phyloP scores from a whole-genome alignment of 2,329 filamentous ascomycete genomes.

The Talaromyces islandicus region DNA sequence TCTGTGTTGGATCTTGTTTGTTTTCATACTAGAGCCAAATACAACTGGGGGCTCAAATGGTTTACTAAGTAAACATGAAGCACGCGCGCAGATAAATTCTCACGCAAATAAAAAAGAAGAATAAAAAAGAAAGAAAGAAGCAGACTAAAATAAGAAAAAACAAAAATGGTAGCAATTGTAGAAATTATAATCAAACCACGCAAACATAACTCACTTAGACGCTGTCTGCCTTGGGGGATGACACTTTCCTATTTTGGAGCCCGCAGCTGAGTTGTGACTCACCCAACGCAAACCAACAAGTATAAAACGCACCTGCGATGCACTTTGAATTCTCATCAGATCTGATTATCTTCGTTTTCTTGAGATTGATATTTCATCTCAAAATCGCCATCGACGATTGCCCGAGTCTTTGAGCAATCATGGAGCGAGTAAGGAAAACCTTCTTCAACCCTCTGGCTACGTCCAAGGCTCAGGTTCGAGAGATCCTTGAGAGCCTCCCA shows the following conservation, averaged over 20 bases:
- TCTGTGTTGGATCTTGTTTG: too few species aligned
- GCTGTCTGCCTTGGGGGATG: neutral
- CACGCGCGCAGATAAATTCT: too few species aligned
- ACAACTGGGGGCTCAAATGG: too few species aligned
- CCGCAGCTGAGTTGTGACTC: neutral
- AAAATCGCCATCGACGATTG: neutral
- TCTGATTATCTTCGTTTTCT: neutral
- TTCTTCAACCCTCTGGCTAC: conserved; percentile 6
- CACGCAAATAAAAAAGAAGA: too few species aligned
- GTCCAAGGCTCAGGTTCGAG: conserved; percentile 4
- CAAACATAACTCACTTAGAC: neutral
- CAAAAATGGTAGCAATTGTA: too few species aligned
- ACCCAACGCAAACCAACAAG: neutral
- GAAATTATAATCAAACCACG: neutral
- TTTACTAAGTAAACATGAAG: too few species aligned
- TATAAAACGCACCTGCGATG: neutral
- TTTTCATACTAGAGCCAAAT: too few species aligned
- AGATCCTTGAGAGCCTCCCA: conserved; percentile 2
- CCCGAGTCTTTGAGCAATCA: neutral
- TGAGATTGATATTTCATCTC: neutral
- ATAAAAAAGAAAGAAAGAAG: too few species aligned
- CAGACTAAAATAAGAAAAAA: too few species aligned
- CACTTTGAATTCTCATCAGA: neutral
- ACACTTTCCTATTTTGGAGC: neutral
- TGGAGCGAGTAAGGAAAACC: conserved; percentile 7